Percentiles rank a stretch among this genome's conserved stretches.
These are phyloP conservation scores for Fusarium sp. DNA, from an alignment of 2,329 filamentous ascomycete genomes.

Conservation along the genomic window DNA sequence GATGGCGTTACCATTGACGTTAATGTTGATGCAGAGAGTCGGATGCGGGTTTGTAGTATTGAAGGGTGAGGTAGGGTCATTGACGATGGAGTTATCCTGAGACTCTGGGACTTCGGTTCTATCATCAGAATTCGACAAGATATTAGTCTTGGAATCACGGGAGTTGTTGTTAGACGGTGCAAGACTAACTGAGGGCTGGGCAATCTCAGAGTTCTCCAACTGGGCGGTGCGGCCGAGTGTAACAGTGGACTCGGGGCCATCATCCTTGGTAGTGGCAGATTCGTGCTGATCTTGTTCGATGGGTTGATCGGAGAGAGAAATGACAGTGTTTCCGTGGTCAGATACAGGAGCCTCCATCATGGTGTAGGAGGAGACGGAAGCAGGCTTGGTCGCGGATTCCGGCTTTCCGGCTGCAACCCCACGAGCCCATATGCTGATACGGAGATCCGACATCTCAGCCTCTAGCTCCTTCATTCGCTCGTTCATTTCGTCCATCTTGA, in stretches of 20 bases:
- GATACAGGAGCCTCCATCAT: background rate
- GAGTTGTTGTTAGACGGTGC: background rate
- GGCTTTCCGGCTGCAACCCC: background rate
- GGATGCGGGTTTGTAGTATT: constrained; percentile 9
- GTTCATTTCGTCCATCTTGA: background rate
- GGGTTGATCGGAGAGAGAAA: background rate
- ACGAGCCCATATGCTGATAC: background rate
- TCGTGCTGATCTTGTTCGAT: background rate
- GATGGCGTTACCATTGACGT: background rate
- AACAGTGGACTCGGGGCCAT: background rate
- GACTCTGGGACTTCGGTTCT: too few species aligned
- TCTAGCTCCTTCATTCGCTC: background rate
- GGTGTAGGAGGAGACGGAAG: background rate
- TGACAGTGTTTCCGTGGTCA: background rate
- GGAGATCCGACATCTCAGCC: background rate
- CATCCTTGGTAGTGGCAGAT: background rate
- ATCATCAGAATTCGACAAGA: background rate
- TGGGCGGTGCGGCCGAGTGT: background rate
- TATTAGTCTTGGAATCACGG: background rate
- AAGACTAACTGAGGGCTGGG: background rate
- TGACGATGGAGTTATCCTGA: background rate
- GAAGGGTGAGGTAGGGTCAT: background rate
- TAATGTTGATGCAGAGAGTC: background rate
- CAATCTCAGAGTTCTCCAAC: background rate
- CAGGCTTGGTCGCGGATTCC: background rate